A percentile compares a stretch with the other conserved stretches of the same genome.
Evolutionary conservation across 2,329 filamentous ascomycete genomes (phyloP).

Genomic region (Pseudocercospora pini-densiflorae): DNA sequence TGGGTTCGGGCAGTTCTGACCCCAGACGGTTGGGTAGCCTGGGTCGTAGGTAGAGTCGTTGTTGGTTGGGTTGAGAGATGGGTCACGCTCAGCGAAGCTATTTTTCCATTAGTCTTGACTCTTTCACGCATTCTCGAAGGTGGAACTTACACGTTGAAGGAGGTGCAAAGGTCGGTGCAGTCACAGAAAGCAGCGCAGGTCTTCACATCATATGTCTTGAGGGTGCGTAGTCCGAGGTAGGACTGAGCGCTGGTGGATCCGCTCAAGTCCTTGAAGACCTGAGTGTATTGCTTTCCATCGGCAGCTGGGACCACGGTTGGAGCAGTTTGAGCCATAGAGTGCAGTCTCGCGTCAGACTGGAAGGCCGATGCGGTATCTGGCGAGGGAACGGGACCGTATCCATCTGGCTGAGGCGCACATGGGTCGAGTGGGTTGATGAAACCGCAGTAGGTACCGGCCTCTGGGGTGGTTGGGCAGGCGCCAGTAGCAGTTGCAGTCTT

Average conservation of each 20-base stretch:
- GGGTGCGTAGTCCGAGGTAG: conserved; percentile 40
- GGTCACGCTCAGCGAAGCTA: conserved; percentile 41
- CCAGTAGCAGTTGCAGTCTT: conserved; percentile 32
- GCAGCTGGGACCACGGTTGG: conserved; percentile 28
- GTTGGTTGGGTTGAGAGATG: conserved; percentile 38
- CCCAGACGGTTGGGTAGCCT: conserved; percentile 30
- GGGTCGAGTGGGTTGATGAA: conserved; percentile 46
- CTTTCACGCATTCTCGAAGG: neutral
- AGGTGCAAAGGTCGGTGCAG: conserved; percentile 37
- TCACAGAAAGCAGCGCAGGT: conserved; percentile 41
- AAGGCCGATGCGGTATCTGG: conserved; percentile 35
- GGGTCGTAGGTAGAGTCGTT: conserved; percentile 32
- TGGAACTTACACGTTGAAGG: conserved; percentile 38
- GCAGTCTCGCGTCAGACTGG: conserved; percentile 26
- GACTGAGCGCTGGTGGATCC: conserved; percentile 36
- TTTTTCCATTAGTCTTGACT: neutral
- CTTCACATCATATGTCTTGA: conserved; percentile 38
- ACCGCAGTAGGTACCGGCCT: conserved; percentile 43
- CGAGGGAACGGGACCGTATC: conserved; percentile 38
- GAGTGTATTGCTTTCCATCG: conserved; percentile 32
- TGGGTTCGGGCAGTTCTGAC: conserved; percentile 42
- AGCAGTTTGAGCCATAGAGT: conserved; percentile 27
- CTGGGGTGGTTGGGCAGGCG: conserved; percentile 38
- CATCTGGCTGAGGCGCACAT: conserved; percentile 45
- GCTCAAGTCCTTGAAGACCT: conserved; percentile 40